Evolutionary conservation across 345 rosid species (phyloP), one percentile per base, ranked within the genome.

Genomic region (Barbarea vulgaris): DNA sequence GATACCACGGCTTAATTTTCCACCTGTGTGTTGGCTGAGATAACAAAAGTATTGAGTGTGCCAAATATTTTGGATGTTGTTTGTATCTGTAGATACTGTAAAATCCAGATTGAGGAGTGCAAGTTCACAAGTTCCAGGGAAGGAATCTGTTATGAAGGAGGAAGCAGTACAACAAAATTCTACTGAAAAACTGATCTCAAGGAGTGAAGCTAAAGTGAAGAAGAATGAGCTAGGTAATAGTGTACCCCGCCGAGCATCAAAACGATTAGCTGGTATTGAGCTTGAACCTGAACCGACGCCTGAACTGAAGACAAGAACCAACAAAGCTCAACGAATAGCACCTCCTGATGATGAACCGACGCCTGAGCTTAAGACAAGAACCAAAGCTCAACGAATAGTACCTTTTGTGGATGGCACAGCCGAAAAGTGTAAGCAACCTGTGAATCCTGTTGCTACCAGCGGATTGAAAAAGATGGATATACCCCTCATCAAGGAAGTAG

Each of bases 261-360:
- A 87, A 79, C 87, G 98, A 18, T 93, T 96, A 70, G 93, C 99
- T 79, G 98, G 97, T 46, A 67, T 92, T 64, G 86, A 86, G 48
- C 89, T 86, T 63, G 87, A 91, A 72, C 88, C 88, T 63, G 87
- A 91, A 72, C 88, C 88, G 25, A 76, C 77, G 34, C 87, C 88
- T 64, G 94, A 90, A 79, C 79, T 87, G 33, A 76, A 84, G 73
- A 42, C 83, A 70, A 81, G 66, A 59, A 68, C 75, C 39, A 81
- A 88, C 42, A 81, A 89, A 70, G 85, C 72, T 31, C 80, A 69
- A 71, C 82, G 58, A 84, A 68, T 54, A 33, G 69, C 75, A 67
- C 70, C 69, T 34, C 70, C 39, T 69, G 84, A 79, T 36, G 64
- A 59, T 59, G 63, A 46, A 17, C 22, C 51, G 4, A 17, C 10